Evolutionary conservation across 495 filamentous ascomycete species (phyloP), one percentile per base, ranked within the genome.

Genomic region (Xylaria palmicola): DNA sequence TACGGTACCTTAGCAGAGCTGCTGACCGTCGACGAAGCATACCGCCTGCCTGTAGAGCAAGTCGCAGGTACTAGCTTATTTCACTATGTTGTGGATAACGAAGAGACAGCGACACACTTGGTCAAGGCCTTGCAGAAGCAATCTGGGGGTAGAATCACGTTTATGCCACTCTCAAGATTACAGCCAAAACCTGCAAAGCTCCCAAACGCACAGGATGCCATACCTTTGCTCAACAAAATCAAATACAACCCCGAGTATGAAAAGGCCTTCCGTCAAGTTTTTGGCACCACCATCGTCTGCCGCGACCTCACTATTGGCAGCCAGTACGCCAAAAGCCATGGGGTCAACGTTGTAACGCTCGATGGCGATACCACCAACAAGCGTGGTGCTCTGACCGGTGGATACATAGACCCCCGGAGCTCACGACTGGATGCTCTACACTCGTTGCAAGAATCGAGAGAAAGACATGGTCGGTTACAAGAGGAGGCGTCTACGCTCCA

Each of bases 21-120:
- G 7, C 83, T 97, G 68, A 85, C 89, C 26, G 92, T 96, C 39
- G 66, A 79, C 51, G 91, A 96, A n/a, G 83, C 83, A 49, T 98
- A 94, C 72, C 86, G 91, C 36, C 88, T 90, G 40, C 91, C 94
- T 4, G 90, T 96, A 15, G 94, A 99, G 71, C 90, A 94, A 36
- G 94, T 92, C 4, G 95, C 92, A 8, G 95, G 94, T 6, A 88
- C 88, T 62, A 95, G 91, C 71, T 78, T 99, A 7, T 99, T 99
- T 75, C 91, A 99, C 74, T 95, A 96, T 65, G 91, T 99, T 24
- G 92, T 97, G 45, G 94, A 99, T 71, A 96, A 88, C 39, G 93
- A 93, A 55, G 85, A 89, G 37, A 97, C 93, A 2, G 92, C 92
- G 0, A 90, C 91, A 0, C 84, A 84, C 54, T 86, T 96, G 15